phyloP scores from a whole-genome alignment of 306 rosid species.

The Abrus pulchellus region DNA sequence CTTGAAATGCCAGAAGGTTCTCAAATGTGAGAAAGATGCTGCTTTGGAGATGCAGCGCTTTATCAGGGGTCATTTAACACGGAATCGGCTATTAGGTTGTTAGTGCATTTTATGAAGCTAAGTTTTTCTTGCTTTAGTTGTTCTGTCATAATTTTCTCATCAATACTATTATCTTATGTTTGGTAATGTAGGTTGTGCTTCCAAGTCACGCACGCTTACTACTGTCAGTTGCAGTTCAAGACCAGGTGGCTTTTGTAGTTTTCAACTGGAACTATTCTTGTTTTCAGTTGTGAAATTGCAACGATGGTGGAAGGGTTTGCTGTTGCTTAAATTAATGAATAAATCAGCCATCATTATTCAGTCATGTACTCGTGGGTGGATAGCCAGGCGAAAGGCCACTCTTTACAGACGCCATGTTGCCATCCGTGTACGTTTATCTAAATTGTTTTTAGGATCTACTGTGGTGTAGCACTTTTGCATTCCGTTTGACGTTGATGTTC shows the following conservation, averaged over 20 bases:
- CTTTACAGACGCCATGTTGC: conserved; percentile 53
- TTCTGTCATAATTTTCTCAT: conserved; percentile 21
- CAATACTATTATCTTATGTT: conserved; percentile 10
- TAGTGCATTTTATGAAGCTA: conserved; percentile 9
- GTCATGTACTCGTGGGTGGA: conserved; percentile 76
- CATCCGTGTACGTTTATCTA: conserved; percentile 71
- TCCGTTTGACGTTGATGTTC: neutral
- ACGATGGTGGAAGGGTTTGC: conserved; percentile 81
- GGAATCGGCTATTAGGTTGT: conserved; percentile 75
- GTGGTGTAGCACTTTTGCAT: neutral
- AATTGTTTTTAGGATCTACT: conserved; percentile 2
- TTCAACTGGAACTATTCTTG: conserved; percentile 63
- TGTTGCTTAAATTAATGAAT: conserved; percentile 57
- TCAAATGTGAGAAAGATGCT: conserved; percentile 60
- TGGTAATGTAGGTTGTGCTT: conserved; percentile 59
- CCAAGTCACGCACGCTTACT: conserved; percentile 34
- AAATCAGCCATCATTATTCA: conserved; percentile 69
- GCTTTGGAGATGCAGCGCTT: conserved; percentile 72
- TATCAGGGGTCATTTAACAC: conserved; percentile 71
- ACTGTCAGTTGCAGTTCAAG: conserved; percentile 44
- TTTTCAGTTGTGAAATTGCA: conserved; percentile 78
- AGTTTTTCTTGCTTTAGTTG: conserved; percentile 8
- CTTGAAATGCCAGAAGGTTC: conserved; percentile 56
- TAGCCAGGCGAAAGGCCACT: conserved; percentile 63
- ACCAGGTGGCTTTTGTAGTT: conserved; percentile 48